Percentiles rank a stretch among this genome's conserved stretches.
Evolutionary conservation across 257 asterid species (phyloP).

Genomic region (Scutellaria barbata): DNA sequence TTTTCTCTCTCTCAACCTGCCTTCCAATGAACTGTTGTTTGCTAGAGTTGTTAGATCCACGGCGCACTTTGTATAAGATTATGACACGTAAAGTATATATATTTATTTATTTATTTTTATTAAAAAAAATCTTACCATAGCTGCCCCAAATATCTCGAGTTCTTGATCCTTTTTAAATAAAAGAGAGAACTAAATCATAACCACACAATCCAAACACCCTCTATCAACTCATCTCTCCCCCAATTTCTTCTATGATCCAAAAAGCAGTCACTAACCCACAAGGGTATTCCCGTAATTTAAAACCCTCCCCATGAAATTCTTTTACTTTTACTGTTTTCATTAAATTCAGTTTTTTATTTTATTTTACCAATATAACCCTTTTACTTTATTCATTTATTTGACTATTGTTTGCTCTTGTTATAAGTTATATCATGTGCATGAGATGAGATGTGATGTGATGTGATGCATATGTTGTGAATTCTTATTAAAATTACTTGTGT

Average conservation of each 20-base stretch:
- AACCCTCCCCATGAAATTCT: not conserved
- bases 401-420: not conserved
- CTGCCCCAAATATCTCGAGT: constrained; percentile 22
- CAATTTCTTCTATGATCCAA: constrained; percentile 48
- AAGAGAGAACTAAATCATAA: constrained; percentile 43
- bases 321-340: constrained; percentile 6
- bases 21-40: constrained; percentile 15
- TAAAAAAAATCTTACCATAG: no score
- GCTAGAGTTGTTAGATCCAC: constrained; percentile 34
- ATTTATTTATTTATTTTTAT: constrained; percentile 1
- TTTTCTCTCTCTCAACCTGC: constrained; percentile 27
- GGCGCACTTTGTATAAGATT: constrained; percentile 33
- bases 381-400: constrained; percentile 16
- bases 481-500: not conserved
- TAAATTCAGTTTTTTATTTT: not conserved
- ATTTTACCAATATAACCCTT: not conserved
- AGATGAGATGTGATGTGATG: constrained; percentile 12
- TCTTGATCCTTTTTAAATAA: constrained; percentile 31
- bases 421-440: constrained; percentile 1
- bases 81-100: constrained; percentile 56
- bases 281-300: constrained; percentile 58
- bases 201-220: constrained; percentile 27
- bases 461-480: constrained; percentile 22
- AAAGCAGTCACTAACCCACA: constrained; percentile 36
- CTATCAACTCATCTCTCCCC: constrained; percentile 31